Evolutionary conservation across 2,329 filamentous ascomycete genomes (phyloP).

Genomic region (Colletotrichum euphorbiae): DNA sequence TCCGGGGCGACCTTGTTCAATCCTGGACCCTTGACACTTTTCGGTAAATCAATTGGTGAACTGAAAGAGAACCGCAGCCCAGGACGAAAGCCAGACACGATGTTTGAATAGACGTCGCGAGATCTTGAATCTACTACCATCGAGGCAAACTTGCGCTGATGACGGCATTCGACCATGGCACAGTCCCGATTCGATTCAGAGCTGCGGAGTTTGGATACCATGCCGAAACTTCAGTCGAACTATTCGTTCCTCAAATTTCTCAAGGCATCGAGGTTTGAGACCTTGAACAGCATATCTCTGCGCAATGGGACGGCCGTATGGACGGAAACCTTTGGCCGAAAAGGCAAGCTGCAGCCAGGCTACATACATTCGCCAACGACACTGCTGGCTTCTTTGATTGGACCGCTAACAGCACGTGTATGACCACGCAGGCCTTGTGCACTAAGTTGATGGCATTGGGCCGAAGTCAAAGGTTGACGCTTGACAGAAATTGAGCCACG

Average conservation of each 20-base stretch:
- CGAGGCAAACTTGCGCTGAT: background rate
- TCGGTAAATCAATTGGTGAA: background rate
- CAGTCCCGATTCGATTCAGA: background rate
- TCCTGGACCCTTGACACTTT: background rate
- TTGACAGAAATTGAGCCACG: background rate
- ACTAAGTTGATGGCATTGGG: background rate
- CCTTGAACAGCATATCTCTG: background rate
- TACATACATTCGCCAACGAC: conserved; percentile 6
- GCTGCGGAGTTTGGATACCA: background rate
- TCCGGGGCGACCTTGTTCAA: conserved; percentile 1
- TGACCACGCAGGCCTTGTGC: background rate
- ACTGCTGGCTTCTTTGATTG: background rate
- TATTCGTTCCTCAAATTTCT: background rate
- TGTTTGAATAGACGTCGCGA: background rate
- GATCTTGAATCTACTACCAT: background rate
- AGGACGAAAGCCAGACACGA: background rate
- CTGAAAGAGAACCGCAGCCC: background rate
- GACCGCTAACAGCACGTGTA: background rate
- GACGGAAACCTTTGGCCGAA: background rate
- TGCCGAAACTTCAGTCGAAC: background rate
- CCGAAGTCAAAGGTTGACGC: background rate
- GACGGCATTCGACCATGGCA: background rate
- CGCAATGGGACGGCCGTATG: background rate
- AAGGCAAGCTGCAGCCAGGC: conserved; percentile 5
- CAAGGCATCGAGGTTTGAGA: background rate